Base-by-base conservation (phyloP, 805 yeast genomes). In the Lipomyces starkeyi region DNA sequence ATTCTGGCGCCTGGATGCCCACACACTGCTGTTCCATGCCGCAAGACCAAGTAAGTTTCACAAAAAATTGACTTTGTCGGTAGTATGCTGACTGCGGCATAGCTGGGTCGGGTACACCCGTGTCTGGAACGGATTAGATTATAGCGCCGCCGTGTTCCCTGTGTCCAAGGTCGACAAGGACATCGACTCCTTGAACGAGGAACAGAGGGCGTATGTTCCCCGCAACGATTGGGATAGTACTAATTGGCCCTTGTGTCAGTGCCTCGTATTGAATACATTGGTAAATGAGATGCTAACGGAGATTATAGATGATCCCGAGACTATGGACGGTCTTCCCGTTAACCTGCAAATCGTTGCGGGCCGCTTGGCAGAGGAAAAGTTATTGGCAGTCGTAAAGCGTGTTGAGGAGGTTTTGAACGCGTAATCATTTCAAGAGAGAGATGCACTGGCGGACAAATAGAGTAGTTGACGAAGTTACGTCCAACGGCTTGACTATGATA, bases 1-100 rank as follows among this genome's bases (percentile, higher is more conserved):
- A 79, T 86, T 20, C 76, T 85, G 49, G 76, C 81, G 73, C 87
- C 87, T 0, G 84, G 81, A 0, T 77, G 84, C n/a, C 82, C 86
- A 17, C 80, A 79, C 67, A 80, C 86, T 4, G 83, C 84, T 2
- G 75, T 73, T 35, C 80, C 80, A 1, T 73, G 74, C 52, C 80
- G 77, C 5, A 78, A 80, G 56, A 80, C 80, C 61, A 74, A 73
- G 70, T 70, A 57, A 4, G 80, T 80, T 47, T 7, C 47, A 25
- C 22, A 8, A 22, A 22, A 3, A 17, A 8, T 7, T 35, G 14
- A 37, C 27, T 11, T 27, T 37, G 17, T 0, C 2, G 11, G 40
- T 13, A 29, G 20, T 32, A 17, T 32, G 13, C 32, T 60, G 56
- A 40, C 47, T 37, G 34, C 7, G 27, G 22, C 5, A 4, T 47